Evolutionary conservation across 1,284 basidiomycete species (phyloP), one percentile per base, ranked within the genome.

Genomic region (Boletus austroedulis): DNA sequence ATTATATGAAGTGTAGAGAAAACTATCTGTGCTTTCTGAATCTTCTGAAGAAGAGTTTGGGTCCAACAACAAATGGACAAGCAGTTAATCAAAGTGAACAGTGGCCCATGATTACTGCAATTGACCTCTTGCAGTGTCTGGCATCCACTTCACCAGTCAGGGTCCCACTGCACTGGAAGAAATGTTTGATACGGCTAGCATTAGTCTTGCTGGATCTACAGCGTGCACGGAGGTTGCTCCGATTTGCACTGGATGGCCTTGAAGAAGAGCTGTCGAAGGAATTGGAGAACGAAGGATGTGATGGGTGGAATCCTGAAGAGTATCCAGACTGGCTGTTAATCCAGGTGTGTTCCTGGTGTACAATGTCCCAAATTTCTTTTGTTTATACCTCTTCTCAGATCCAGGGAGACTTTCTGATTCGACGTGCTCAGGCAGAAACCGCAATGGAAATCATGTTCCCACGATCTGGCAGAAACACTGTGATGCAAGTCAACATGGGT

Each of bases 361-460:
- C n/a, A n/a, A n/a, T n/a, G n/a, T n/a, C n/a, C n/a, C n/a, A n/a
- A n/a, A n/a, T n/a, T n/a, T n/a, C n/a, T n/a, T n/a, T n/a, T n/a
- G n/a, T n/a, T n/a, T n/a, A n/a, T n/a, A n/a, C n/a, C n/a, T n/a
- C n/a, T n/a, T n/a, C n/a, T n/a, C n/a, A 81, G 79, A 68, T 81
- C 17, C 77, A 82, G 45, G 69, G 69, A 4, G 70, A 80, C 48
- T 75, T 82, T 51, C 57, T 72, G 2, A 68, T 73, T 14, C 75
- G 81, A 6, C 61, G 69, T 2, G 44, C 77, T 15, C 82, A 83
- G 59, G 62, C 67, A 9, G 53, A 66, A 0, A 67, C 80, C 10
- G 77, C 81, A 0, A 50, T 63, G 23, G 72, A 81, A 46, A 82
- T 84, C 79, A 79, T 81, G 9, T 58, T 60, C 0, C 81, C 82